These are phyloP conservation scores for Maudiozyma pseudohumilis DNA, from an alignment of 805 yeast genomes.

Conservation along the genomic window DNA sequence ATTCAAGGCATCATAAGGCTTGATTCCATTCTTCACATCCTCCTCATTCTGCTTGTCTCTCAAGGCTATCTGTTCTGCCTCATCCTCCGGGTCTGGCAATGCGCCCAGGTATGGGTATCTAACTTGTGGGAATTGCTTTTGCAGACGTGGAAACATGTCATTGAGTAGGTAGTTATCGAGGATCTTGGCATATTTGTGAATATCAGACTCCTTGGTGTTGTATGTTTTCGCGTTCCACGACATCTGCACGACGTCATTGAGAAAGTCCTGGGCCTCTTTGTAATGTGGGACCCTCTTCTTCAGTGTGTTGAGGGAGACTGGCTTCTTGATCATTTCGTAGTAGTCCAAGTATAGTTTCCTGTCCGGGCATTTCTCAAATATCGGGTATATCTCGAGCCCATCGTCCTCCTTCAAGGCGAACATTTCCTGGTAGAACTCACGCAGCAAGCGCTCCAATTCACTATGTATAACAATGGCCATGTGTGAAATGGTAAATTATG, in stretches of 20 bases:
- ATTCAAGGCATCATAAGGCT: not conserved
- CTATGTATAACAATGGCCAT: slow-evolving; percentile 4
- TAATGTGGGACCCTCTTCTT: slow-evolving; percentile 53
- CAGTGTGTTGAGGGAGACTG: slow-evolving; percentile 70
- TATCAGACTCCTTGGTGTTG: slow-evolving; percentile 58
- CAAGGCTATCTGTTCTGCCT: slow-evolving; percentile 6
- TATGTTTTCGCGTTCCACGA: slow-evolving; percentile 84
- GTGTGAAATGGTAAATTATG: not conserved
- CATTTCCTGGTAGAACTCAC: slow-evolving; percentile 8
- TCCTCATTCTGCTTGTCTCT: slow-evolving; percentile 4
- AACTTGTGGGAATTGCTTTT: slow-evolving; percentile 26
- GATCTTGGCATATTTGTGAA: slow-evolving; percentile 57
- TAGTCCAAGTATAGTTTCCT: slow-evolving; percentile 63
- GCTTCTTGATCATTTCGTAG: slow-evolving; percentile 64
- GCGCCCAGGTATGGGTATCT: slow-evolving; percentile 51
- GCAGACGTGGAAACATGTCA: slow-evolving; percentile 28
- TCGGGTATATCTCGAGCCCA: slow-evolving; percentile 22
- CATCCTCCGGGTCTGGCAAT: slow-evolving; percentile 40
- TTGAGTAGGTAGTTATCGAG: slow-evolving; percentile 33
- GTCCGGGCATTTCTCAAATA: slow-evolving; percentile 44
- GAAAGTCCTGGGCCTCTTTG: slow-evolving; percentile 54
- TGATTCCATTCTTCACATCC: slow-evolving; percentile 4
- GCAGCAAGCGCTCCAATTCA: slow-evolving; percentile 6
- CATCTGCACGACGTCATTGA: slow-evolving; percentile 72
- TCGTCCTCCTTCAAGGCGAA: slow-evolving; percentile 19